Evolutionary conservation across 2,329 filamentous ascomycete species (phyloP).

Genomic region (Pseudogymnoascus sp.): DNA sequence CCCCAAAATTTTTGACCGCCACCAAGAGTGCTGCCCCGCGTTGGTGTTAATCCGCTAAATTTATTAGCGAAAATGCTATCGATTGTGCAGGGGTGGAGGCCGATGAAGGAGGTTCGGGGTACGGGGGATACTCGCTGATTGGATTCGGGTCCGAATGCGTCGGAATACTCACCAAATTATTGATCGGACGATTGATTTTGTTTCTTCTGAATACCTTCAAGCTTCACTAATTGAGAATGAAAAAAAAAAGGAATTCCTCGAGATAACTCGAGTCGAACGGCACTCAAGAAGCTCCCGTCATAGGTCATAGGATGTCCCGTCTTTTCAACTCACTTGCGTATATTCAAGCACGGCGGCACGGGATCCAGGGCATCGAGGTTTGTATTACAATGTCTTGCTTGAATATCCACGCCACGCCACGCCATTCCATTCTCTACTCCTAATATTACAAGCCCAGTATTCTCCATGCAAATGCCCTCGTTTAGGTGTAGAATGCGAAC

Average conservation of each 20-base stretch:
- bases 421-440: slow-evolving; percentile 4
- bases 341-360: not conserved
- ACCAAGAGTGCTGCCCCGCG: not conserved
- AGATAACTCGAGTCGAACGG: not conserved
- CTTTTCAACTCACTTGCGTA: not conserved
- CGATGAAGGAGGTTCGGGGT: not conserved
- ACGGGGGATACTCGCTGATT: not conserved
- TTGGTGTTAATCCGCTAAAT: slow-evolving; percentile 3
- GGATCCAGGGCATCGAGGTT: not conserved
- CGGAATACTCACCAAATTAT: not conserved
- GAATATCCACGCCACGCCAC: not conserved
- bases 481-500: slow-evolving; percentile 8
- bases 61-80: slow-evolving; percentile 2
- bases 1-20: slow-evolving; percentile 7
- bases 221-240: not conserved
- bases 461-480: slow-evolving; percentile 1
- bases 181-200: not conserved
- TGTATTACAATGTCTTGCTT: slow-evolving; percentile 4
- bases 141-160: not conserved
- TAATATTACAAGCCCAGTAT: slow-evolving; percentile 7
- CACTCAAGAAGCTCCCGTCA: not conserved
- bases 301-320: not conserved
- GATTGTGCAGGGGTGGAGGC: not conserved
- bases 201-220: not conserved
- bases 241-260: not conserved